Evolutionary conservation across 106 monocot genomes (phyloP).

Genomic region (Phalaenopsis aphrodite): DNA sequence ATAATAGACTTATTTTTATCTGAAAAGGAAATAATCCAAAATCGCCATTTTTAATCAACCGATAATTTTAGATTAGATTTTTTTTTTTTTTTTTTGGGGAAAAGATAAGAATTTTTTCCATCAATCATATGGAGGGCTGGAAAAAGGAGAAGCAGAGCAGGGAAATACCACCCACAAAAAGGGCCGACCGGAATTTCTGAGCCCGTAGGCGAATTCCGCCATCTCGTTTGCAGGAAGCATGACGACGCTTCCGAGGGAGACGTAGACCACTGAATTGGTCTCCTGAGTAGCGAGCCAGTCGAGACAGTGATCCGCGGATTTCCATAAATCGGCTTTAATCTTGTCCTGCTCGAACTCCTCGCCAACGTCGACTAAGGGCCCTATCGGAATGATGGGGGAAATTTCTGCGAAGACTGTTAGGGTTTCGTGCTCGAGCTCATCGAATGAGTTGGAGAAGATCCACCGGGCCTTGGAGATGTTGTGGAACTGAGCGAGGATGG

Average conservation of each 20-base stretch:
- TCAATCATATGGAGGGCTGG: too few relatives aligned
- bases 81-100: too few relatives aligned
- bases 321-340: conserved; percentile 22
- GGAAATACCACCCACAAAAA: conserved; percentile 56
- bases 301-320: conserved; percentile 24
- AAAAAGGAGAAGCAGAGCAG: too few relatives aligned
- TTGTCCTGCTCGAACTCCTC: not conserved
- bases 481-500: conserved; percentile 27
- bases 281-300: conserved; percentile 52
- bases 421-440: conserved; percentile 37
- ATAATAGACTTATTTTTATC: too few relatives aligned
- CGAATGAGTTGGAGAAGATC: conserved; percentile 49
- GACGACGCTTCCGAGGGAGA: conserved; percentile 65
- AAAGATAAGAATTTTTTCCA: too few relatives aligned
- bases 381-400: conserved; percentile 28
- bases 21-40: too few relatives aligned
- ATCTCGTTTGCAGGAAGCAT: conserved; percentile 35
- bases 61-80: too few relatives aligned
- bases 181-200: conserved; percentile 22
- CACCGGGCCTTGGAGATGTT: conserved; percentile 35
- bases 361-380: conserved; percentile 29
- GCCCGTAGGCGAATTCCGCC: conserved; percentile 47
- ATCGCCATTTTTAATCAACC: too few relatives aligned
- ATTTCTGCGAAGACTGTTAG: conserved; percentile 14
- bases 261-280: conserved; percentile 44